Percentiles rank a stretch among this genome's conserved stretches.
Conservation (phyloP, 306 rosid genomes). For the Trifolium dubium region DNA sequence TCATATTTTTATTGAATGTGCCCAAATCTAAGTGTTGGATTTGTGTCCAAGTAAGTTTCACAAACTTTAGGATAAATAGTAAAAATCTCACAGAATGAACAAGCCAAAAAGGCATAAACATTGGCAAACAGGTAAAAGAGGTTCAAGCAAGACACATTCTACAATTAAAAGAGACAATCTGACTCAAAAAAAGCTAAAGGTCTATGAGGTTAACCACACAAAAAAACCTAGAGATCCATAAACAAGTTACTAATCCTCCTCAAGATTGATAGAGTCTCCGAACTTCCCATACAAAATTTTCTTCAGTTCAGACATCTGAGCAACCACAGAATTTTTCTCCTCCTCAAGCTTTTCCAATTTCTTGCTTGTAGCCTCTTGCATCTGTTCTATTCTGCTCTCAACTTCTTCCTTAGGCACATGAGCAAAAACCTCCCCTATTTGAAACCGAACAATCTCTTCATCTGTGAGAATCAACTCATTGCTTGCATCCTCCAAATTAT, state of each 20-base stretch:
- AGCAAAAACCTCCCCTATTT: slow-evolving; percentile 89
- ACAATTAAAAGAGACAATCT: slow-evolving; percentile 2
- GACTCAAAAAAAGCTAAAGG: slow-evolving; percentile 19
- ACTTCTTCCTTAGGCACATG: slow-evolving; percentile 91
- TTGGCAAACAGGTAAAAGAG: neutral
- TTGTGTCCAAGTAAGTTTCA: no score
- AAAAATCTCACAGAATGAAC: neutral
- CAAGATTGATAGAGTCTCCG: slow-evolving; percentile 96
- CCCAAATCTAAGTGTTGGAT: no score
- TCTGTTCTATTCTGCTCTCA: slow-evolving; percentile 75
- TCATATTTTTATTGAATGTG: no score
- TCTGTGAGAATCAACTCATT: slow-evolving; percentile 90
- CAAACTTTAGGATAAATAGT: neutral
- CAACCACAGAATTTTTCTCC: slow-evolving; percentile 72
- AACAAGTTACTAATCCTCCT: slow-evolving; percentile 69
- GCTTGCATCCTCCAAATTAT: slow-evolving; percentile 90
- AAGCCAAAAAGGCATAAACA: slow-evolving; percentile 10
- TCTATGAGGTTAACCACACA: neutral
- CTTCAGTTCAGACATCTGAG: slow-evolving; percentile 87
- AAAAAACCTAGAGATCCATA: slow-evolving; percentile 20
- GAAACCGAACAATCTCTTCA: slow-evolving; percentile 85
- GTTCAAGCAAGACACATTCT: slow-evolving; percentile 32
- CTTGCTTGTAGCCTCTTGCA: slow-evolving; percentile 73
- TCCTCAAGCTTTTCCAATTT: slow-evolving; percentile 71
- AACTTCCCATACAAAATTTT: slow-evolving; percentile 83